Percentiles rank a stretch among this genome's conserved stretches.
Conservation (phyloP, 2,329 filamentous ascomycete species). For the Verticillium isaacii region DNA sequence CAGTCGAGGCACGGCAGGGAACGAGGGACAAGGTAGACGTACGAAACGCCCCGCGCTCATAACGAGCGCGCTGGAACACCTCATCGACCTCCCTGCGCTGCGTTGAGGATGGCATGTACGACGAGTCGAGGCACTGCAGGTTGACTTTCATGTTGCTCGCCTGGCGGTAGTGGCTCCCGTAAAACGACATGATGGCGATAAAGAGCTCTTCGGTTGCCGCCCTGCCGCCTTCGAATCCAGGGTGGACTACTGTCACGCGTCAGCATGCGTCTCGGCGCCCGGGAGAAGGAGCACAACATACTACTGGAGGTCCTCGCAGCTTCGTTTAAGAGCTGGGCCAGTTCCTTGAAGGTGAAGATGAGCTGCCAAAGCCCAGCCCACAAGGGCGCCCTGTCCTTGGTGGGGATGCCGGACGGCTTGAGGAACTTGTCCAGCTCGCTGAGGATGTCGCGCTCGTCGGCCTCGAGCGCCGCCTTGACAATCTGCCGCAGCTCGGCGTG, state of each 20-base stretch:
- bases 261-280: neutral
- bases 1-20: neutral
- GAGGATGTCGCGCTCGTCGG: slow-evolving; percentile 32
- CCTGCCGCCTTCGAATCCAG: neutral
- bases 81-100: neutral
- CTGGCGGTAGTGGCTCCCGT: slow-evolving; percentile 15
- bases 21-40: neutral
- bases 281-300: neutral
- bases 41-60: slow-evolving; percentile 1
- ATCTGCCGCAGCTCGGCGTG: slow-evolving; percentile 34
- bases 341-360: slow-evolving; percentile 42
- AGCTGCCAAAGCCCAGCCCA: slow-evolving; percentile 47
- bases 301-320: neutral
- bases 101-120: neutral
- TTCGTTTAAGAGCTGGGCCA: slow-evolving; percentile 25
- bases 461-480: slow-evolving; percentile 29
- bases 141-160: slow-evolving; percentile 10
- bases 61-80: neutral
- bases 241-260: slow-evolving; percentile 1
- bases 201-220: slow-evolving; percentile 7
- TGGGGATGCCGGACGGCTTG: slow-evolving; percentile 3
- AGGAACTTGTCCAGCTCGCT: slow-evolving; percentile 34
- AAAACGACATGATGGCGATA: slow-evolving; percentile 15
- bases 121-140: slow-evolving; percentile 5
- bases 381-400: slow-evolving; percentile 35